Evolutionary conservation across 768 basidiomycete genomes (phyloP), one percentile per base, ranked within the genome.

Genomic region (Leucocoprinus birnbaumii): DNA sequence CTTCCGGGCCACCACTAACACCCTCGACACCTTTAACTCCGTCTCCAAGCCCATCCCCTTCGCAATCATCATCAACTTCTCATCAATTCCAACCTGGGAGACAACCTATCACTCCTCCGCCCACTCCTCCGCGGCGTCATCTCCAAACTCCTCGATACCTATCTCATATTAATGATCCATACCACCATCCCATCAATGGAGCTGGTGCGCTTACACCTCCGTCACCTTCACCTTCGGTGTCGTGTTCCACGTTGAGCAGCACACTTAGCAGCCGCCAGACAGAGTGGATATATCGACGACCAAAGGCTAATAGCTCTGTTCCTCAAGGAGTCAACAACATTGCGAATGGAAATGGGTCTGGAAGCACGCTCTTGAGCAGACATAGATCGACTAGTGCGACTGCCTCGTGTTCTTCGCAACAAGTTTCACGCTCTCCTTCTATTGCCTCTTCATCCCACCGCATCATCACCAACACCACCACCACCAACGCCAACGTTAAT

Each of bases 171-270:
- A n/a, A n/a, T 38, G 6, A 38, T n/a, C 38, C 6, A 34, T 42
- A 48, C 11, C 45, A 55, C n/a, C 38, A 48, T 48, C 26, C 26
- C 50, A 9, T 63, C 62, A 40, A 57, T 31, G 31, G 31, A 31
- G 31, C 31, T 31, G 31, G 31, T 31, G 31, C 58, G 25, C 55
- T 58, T 38, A 55, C 57, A 13, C 61, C 62, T 26, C 61, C 64
- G 14, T 61, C 61, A n/a, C 65, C 64, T 18, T 61, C 61, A 26
- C 65, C 61, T 25, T 60, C 55, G 18, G 42, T 62, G 42, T 55
- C 60, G 9, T 58, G 62, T 52, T 56, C 57, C 37, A 48, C 54
- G 8, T 18, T 55, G 40, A 55, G 54, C 27, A 55, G 54, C 10
- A 22, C 19, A 16, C 41, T 34, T 37, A 38, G 54, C 35, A n/a